phyloP scores from a whole-genome alignment of 805 yeast genomes.

The Pichia cabralensis region DNA sequence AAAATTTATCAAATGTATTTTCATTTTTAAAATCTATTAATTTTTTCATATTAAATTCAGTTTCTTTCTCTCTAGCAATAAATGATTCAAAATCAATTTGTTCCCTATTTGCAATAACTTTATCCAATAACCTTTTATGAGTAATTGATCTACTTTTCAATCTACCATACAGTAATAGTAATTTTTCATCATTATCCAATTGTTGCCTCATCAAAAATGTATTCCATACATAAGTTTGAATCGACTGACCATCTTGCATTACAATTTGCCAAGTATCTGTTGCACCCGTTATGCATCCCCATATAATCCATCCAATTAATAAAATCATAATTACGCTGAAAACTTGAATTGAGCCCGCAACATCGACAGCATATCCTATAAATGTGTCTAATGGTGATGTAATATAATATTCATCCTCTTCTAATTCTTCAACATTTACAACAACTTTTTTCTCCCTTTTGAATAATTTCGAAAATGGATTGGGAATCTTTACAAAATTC shows the following conservation, averaged over 20 bases:
- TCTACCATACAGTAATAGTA: slow-evolving; percentile 19
- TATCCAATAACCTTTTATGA: slow-evolving; percentile 13
- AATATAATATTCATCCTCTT: slow-evolving; percentile 7
- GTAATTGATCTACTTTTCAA: slow-evolving; percentile 23
- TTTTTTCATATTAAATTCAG: background rate
- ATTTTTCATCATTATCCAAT: slow-evolving; percentile 20
- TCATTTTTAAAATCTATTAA: slow-evolving; percentile 14
- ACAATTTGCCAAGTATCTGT: slow-evolving; percentile 31
- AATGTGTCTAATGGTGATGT: slow-evolving; percentile 7
- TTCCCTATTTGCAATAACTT: slow-evolving; percentile 2
- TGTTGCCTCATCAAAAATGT: slow-evolving; percentile 33
- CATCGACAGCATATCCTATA: slow-evolving; percentile 9
- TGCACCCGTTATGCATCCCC: slow-evolving; percentile 22
- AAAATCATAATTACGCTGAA: slow-evolving; percentile 21
- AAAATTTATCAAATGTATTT: slow-evolving; percentile 26
- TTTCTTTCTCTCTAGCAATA: background rate
- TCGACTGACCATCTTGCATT: slow-evolving; percentile 33
- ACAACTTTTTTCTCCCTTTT: background rate
- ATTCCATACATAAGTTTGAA: slow-evolving; percentile 31
- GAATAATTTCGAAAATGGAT: background rate
- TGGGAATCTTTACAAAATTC: background rate
- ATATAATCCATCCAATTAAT: slow-evolving; percentile 12
- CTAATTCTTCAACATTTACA: slow-evolving; percentile 3
- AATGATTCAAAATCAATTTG: background rate
- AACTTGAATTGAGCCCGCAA: slow-evolving; percentile 14